These are phyloP conservation scores for Clarireedia monteithiana DNA, from an alignment of 2,329 filamentous ascomycete genomes.

Conservation along the genomic window DNA sequence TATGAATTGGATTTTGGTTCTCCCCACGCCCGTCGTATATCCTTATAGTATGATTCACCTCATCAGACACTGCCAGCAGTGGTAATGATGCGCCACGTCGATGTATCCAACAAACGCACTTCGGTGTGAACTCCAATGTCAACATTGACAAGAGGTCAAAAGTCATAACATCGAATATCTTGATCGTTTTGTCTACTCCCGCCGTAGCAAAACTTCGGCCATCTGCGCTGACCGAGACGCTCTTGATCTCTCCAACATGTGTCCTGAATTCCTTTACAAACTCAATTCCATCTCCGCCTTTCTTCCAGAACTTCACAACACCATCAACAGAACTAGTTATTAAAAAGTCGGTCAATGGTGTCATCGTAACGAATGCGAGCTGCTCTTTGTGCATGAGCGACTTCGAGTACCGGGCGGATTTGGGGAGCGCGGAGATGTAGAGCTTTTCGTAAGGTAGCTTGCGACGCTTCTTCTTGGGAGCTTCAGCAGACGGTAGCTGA, in stretches of 20 bases:
- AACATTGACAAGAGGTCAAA: constrained; percentile 84
- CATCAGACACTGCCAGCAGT: constrained; percentile 74
- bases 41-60: constrained; percentile 61
- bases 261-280: constrained; percentile 98
- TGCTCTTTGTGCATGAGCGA: constrained; percentile 99
- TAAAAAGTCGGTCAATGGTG: constrained; percentile 86
- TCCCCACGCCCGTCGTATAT: constrained; percentile 90
- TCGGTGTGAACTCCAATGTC: constrained; percentile 65
- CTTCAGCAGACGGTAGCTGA: constrained; percentile 70
- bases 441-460: constrained; percentile 92
- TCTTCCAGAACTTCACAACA: constrained; percentile 99
- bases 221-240: constrained; percentile 79
- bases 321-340: constrained; percentile 92
- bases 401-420: constrained; percentile 76
- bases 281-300: constrained; percentile 80
- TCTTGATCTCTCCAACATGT: constrained; percentile 76
- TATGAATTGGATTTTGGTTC: constrained; percentile 66
- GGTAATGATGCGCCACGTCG: constrained; percentile 80
- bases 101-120: constrained; percentile 88
- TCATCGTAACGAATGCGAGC: constrained; percentile 78
- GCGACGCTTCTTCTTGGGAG: constrained; percentile 83
- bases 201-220: constrained; percentile 90
- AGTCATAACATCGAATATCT: constrained; percentile 75
- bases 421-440: constrained; percentile 83
- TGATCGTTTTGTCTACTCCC: constrained; percentile 69